Conservation (phyloP, 768 basidiomycete genomes). For the Boletus patriciae region DNA sequence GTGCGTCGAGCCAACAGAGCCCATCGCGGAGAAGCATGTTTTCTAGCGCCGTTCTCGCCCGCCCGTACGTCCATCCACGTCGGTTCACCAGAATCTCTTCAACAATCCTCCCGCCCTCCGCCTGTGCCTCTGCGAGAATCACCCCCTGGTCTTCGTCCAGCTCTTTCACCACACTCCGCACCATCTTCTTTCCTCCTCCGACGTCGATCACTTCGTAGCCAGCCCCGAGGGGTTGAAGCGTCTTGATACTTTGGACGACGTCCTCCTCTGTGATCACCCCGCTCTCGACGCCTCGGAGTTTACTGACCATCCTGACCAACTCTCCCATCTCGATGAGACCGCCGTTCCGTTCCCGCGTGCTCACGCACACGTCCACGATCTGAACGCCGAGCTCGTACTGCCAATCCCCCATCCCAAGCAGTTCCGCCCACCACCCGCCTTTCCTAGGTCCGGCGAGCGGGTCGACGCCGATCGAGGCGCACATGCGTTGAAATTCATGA, state of each 20-base stretch:
- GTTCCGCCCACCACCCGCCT: slow-evolving; percentile 84
- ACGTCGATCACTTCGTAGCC: slow-evolving; percentile 85
- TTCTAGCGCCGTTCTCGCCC: slow-evolving; percentile 76
- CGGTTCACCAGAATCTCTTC: slow-evolving; percentile 57
- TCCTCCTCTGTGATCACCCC: slow-evolving; percentile 85
- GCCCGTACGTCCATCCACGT: slow-evolving; percentile 76
- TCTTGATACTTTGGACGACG: slow-evolving; percentile 78
- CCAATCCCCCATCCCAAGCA: slow-evolving; percentile 90
- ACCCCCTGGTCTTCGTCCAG: slow-evolving; percentile 87
- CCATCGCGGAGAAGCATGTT: slow-evolving; percentile 92
- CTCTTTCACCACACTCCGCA: slow-evolving; percentile 86
- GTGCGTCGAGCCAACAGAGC: slow-evolving; percentile 92
- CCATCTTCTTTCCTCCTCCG: slow-evolving; percentile 69
- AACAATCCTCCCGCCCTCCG: slow-evolving; percentile 66
- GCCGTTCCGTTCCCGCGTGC: slow-evolving; percentile 85
- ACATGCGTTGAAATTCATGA: no score
- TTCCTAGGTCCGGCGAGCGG: no score
- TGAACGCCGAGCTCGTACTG: slow-evolving; percentile 95
- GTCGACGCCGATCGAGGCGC: no score
- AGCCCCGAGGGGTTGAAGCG: slow-evolving; percentile 84
- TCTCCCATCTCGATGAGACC: slow-evolving; percentile 90
- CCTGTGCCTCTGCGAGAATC: slow-evolving; percentile 72
- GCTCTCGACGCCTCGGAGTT: slow-evolving; percentile 66
- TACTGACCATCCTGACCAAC: slow-evolving; percentile 73
- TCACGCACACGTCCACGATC: slow-evolving; percentile 89